Percentiles rank a stretch among this genome's conserved stretches.
phyloP scores from a whole-genome alignment of 306 rosid genomes.

The Cucurbita moschata region DNA sequence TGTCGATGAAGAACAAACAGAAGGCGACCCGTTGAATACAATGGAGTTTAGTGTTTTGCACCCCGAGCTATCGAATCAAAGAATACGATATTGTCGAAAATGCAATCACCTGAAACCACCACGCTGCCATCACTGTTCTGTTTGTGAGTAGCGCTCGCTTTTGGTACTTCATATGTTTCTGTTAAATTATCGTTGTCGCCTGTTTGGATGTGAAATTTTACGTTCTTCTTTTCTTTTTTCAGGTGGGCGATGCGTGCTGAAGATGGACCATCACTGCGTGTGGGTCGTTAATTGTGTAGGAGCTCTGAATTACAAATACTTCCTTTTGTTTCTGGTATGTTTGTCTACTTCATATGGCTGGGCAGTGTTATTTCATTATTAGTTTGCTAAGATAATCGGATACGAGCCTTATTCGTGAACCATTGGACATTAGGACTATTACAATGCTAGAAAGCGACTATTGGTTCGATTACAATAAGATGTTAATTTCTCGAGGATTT shows the following conservation, averaged over 20 bases:
- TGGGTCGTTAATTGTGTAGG: constrained; percentile 99
- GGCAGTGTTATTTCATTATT: not conserved
- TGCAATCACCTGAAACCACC: constrained; percentile 85
- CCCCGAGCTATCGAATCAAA: constrained; percentile 37
- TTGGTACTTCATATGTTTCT: not conserved
- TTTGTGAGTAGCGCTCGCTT: constrained; percentile 50
- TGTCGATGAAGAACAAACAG: constrained; percentile 85
- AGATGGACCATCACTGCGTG: constrained; percentile 99
- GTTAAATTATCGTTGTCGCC: not conserved
- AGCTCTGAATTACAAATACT: constrained; percentile 83
- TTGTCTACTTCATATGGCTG: not conserved
- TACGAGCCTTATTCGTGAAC: not conserved
- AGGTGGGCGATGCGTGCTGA: constrained; percentile 97
- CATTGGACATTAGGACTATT: not conserved
- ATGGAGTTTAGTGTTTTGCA: constrained; percentile 37
- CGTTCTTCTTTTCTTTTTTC: constrained; percentile 12
- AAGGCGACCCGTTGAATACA: constrained; percentile 65
- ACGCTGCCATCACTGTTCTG: constrained; percentile 96
- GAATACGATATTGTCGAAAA: constrained; percentile 67
- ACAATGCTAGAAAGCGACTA: not conserved
- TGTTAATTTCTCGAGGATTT: not conserved
- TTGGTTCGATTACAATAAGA: not conserved
- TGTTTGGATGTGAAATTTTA: not conserved
- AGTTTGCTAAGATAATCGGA: not conserved
- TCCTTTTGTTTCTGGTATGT: constrained; percentile 91